A percentile compares a stretch with the other conserved stretches of the same genome.
Conservation (phyloP, 2,329 filamentous ascomycete species). For the Gremmenia infestans region DNA sequence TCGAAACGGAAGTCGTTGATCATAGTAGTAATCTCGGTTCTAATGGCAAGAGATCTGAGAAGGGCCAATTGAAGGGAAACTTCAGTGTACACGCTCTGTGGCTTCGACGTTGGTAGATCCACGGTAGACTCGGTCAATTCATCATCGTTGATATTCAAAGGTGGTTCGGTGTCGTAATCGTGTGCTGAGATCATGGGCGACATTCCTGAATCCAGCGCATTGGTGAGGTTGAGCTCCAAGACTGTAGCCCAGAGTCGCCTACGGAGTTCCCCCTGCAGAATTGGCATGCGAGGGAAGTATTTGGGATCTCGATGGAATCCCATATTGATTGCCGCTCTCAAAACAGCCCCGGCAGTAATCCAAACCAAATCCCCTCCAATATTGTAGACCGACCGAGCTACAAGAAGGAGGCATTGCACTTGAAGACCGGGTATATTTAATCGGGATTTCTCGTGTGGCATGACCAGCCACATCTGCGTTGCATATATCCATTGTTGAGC, state of each 20-base stretch:
- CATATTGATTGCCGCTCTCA: conserved; percentile 53
- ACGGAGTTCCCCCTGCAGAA: conserved; percentile 47
- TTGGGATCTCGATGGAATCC: conserved; percentile 54
- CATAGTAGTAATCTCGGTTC: conserved; percentile 40
- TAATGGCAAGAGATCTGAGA: conserved; percentile 38
- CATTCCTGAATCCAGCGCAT: conserved; percentile 46
- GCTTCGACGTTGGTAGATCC: conserved; percentile 20
- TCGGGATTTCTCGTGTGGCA: conserved; percentile 41
- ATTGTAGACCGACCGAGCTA: conserved; percentile 44
- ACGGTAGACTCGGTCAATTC: conserved; percentile 38
- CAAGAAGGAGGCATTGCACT: conserved; percentile 45
- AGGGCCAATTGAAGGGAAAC: conserved; percentile 47
- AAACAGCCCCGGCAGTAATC: conserved; percentile 44
- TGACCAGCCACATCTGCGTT: conserved; percentile 21
- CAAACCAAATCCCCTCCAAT: conserved; percentile 48
- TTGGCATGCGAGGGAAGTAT: conserved; percentile 43
- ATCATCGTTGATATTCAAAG: conserved; percentile 48
- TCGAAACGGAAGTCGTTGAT: conserved; percentile 43
- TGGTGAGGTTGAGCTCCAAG: conserved; percentile 49
- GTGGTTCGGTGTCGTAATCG: conserved; percentile 47
- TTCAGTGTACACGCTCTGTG: conserved; percentile 37
- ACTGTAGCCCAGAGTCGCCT: conserved; percentile 53
- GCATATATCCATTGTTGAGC: conserved; percentile 22
- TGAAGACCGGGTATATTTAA: conserved; percentile 47
- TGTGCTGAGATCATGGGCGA: conserved; percentile 41